These are phyloP conservation scores for Cutaneotrichosporon spelunceum DNA, from an alignment of 1,284 basidiomycete species.

Conservation along the genomic window DNA sequence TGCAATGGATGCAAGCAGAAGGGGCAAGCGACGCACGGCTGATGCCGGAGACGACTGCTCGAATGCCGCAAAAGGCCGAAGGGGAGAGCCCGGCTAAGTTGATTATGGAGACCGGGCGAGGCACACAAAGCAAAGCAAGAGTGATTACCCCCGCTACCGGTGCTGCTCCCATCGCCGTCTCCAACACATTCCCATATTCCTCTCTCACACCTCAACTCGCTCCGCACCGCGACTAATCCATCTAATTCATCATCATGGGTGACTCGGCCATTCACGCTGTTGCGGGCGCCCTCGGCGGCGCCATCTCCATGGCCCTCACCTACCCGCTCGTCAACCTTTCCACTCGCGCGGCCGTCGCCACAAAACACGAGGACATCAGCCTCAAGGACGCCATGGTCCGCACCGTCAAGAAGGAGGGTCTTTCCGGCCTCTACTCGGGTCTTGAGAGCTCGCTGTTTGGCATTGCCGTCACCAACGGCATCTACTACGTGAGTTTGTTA, in stretches of 20 bases:
- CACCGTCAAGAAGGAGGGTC: conserved; percentile 79
- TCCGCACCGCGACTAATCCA: not conserved
- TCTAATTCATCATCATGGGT: conserved; percentile 29
- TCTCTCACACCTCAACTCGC: not conserved
- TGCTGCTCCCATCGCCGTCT: not conserved
- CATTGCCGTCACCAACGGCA: conserved; percentile 89
- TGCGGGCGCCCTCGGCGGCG: conserved; percentile 86
- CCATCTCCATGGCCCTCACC: conserved; percentile 71
- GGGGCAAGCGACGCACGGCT: no score
- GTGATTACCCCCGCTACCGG: no score
- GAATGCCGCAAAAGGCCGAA: conserved; percentile 9
- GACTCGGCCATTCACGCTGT: conserved; percentile 86
- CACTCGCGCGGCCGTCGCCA: conserved; percentile 87
- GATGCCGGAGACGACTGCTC: not conserved
- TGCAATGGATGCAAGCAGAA: not conserved
- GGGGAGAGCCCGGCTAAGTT: not conserved
- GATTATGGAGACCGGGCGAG: not conserved
- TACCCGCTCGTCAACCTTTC: conserved; percentile 84
- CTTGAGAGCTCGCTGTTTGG: conserved; percentile 81
- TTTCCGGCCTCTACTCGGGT: conserved; percentile 82
- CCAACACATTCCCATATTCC: not conserved
- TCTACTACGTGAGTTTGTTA: conserved; percentile 38
- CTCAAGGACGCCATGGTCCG: conserved; percentile 58
- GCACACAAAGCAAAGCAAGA: not conserved
- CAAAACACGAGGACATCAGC: conserved; percentile 58